Evolutionary conservation across 768 basidiomycete genomes (phyloP).

Genomic region (Hygrocybe coccinea): DNA sequence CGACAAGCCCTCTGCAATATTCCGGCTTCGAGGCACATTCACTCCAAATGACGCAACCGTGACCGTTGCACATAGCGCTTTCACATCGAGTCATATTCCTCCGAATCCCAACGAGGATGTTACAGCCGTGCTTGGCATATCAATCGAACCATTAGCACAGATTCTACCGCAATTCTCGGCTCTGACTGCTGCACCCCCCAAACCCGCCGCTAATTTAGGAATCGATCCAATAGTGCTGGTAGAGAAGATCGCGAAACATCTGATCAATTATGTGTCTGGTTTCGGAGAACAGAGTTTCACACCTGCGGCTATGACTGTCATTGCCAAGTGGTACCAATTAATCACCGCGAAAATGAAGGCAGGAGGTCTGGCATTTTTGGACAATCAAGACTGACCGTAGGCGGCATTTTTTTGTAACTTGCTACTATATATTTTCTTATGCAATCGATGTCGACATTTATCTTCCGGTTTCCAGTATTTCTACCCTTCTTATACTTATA

Average conservation of each 20-base stretch:
- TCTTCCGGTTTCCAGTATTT: too few species aligned
- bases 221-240: constrained; percentile 54
- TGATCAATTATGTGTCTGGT: constrained; percentile 71
- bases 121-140: constrained; percentile 71
- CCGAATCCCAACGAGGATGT: constrained; percentile 39
- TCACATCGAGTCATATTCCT: constrained; percentile 27
- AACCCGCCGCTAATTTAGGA: constrained; percentile 19
- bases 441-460: neutral
- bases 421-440: too few species aligned
- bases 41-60: constrained; percentile 33
- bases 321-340: constrained; percentile 68
- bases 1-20: constrained; percentile 85
- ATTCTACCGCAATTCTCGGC: constrained; percentile 56
- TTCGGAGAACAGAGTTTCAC: constrained; percentile 47
- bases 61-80: constrained; percentile 35
- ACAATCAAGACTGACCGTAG: constrained; percentile 18
- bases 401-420: too few species aligned
- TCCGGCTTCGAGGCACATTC: constrained; percentile 70
- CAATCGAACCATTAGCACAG: constrained; percentile 67
- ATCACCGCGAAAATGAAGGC: constrained; percentile 56
- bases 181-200: constrained; percentile 35
- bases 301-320: constrained; percentile 52
- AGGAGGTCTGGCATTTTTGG: constrained; percentile 60
- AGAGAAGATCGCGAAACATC: constrained; percentile 65
- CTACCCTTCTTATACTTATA: too few species aligned